Evolutionary conservation across 352 stramenopile genomes (phyloP).

Genomic region (Phytopythium sindhum): DNA sequence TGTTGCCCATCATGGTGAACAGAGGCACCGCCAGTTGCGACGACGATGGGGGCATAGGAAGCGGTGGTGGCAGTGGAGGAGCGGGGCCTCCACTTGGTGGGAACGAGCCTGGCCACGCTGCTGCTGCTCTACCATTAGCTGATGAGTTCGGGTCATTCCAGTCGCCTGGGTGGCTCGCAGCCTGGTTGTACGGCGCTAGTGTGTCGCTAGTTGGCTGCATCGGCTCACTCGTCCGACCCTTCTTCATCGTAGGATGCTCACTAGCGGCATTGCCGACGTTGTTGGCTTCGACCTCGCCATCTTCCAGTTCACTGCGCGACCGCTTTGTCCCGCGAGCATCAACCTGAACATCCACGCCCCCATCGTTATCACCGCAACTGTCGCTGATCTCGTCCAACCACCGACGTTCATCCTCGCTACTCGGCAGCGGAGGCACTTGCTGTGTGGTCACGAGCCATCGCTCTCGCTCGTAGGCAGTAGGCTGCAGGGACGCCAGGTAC

Average conservation of each 20-base stretch:
- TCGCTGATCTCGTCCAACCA: slow-evolving; percentile 24
- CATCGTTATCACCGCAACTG: neutral
- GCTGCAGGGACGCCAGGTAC: slow-evolving; percentile 70
- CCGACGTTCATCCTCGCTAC: slow-evolving; percentile 17
- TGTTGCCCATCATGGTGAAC: slow-evolving; percentile 35
- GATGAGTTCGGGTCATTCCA: neutral
- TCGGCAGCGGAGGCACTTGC: slow-evolving; percentile 40
- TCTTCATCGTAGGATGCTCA: slow-evolving; percentile 11
- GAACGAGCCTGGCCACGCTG: neutral
- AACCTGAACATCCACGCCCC: neutral
- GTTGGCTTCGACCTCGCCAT: slow-evolving; percentile 42
- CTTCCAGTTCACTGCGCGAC: slow-evolving; percentile 30
- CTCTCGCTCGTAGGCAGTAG: slow-evolving; percentile 23
- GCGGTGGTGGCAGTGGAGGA: slow-evolving; percentile 11
- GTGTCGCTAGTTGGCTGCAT: neutral
- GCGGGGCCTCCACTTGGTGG: neutral
- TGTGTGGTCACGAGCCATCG: slow-evolving; percentile 66
- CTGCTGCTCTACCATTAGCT: neutral
- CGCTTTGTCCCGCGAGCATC: slow-evolving; percentile 13
- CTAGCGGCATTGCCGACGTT: slow-evolving; percentile 8
- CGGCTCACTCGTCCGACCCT: neutral
- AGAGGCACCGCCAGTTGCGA: slow-evolving; percentile 5
- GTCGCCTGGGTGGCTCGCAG: neutral
- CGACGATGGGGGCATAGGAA: neutral
- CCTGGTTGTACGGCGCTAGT: neutral